Percentiles rank a stretch among this genome's conserved stretches.
These are phyloP conservation scores for Phytopythium cucurbitacearum DNA, from an alignment of 352 stramenopile genomes.

Conservation along the genomic window DNA sequence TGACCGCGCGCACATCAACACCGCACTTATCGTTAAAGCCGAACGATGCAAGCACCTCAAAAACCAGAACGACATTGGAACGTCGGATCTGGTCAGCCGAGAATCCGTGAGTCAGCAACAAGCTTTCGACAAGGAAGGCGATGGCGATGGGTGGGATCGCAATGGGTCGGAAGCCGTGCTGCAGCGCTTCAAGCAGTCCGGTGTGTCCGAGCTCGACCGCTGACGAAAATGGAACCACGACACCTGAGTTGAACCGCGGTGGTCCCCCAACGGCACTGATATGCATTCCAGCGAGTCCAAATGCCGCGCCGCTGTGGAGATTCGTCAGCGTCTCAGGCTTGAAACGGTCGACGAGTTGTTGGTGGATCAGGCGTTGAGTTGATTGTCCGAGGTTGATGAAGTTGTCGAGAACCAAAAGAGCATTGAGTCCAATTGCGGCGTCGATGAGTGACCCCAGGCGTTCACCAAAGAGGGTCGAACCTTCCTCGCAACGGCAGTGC, in stretches of 20 bases:
- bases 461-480: background rate
- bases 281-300: no score
- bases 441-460: conserved; percentile 7
- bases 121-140: conserved; percentile 18
- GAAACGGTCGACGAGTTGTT: conserved; percentile 17
- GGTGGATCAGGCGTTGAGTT: conserved; percentile 7
- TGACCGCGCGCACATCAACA: conserved; percentile 16
- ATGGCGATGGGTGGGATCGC: conserved; percentile 18
- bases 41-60: conserved; percentile 15
- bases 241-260: conserved; percentile 1
- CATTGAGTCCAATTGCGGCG: conserved; percentile 12
- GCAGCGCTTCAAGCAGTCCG: conserved; percentile 19
- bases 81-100: conserved; percentile 6
- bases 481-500: background rate
- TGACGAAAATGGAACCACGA: conserved; percentile 28
- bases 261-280: conserved; percentile 1
- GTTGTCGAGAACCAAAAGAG: conserved; percentile 18
- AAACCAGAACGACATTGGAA: conserved; percentile 13
- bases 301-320: no score
- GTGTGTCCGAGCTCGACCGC: conserved; percentile 6
- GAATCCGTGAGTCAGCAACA: conserved; percentile 28
- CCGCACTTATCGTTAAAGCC: conserved; percentile 8
- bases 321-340: background rate
- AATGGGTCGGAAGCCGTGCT: conserved; percentile 25
- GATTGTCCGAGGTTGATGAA: conserved; percentile 9